Base-by-base conservation (phyloP, 495 filamentous ascomycete genomes). In the Aspergillus bertholletiae region DNA sequence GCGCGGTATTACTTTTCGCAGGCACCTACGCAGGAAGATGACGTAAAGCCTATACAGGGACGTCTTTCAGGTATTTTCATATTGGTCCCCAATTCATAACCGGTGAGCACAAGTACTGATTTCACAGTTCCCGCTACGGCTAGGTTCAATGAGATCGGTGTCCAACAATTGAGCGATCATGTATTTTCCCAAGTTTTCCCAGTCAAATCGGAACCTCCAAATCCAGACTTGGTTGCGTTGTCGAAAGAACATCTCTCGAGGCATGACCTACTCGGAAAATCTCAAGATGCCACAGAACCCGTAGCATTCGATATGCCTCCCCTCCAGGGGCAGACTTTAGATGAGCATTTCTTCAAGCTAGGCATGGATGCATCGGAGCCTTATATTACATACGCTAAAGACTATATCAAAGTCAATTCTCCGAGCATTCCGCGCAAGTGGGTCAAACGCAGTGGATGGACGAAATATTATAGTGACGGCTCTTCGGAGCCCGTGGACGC, bases 281-380 rank as follows among this genome's bases (percentile, higher is more conserved):
- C 88, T 49, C 87, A 85, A 61, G 90, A 89, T 63, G 83, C 78
- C 27, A 75, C 78, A 7, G 74, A 81, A 5, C 90, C 94, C 1
- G 84, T 97, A 63, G 86, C 81, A 34, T 97, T 97, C 67, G 84
- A 96, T 56, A 73, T 99, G 1, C 94, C 94, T 0, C 61, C 72
- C 17, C 81, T 99, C 8, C 86, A 89, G 48, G 95, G 94, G 5
- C 61, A 77, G 24, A 88, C 89, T 0, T 71, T 99, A 22, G 95
- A 97, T 68, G 95, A 97, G 60, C 94, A 99, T 70, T 99, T 99
- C 65, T 78, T 90, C 76, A 92, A 84, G 66, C 82, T 99, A 5
- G 94, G 94, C 20, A 82, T 87, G 73, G 90, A 96, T 64, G 83
- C 86, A 13, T 89, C 90, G 21, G 89, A 97, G 57, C 92, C 93